Conservation (phyloP, 371 early-diverging fungal genomes). For the Apophysomyces variabilis region DNA sequence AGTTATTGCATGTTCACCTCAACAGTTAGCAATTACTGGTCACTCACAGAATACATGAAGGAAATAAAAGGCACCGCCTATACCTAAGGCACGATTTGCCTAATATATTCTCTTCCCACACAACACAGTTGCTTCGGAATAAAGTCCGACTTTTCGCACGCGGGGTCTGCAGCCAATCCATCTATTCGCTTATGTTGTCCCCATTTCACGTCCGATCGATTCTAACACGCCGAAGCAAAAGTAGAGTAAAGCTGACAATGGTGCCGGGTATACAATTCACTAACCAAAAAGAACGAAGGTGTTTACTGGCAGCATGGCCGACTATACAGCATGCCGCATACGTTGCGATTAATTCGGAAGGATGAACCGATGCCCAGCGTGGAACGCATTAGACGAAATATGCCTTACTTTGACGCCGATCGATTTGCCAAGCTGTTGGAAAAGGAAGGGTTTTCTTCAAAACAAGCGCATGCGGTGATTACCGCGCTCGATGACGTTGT, state of each 20-base stretch:
- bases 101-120: too few relatives aligned
- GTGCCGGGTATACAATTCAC: not conserved
- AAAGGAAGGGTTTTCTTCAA: slow-evolving; percentile 73
- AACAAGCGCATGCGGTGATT: slow-evolving; percentile 82
- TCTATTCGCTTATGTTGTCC: not conserved
- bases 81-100: too few relatives aligned
- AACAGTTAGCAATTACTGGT: too few relatives aligned
- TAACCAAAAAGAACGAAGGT: not conserved
- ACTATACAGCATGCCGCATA: not conserved
- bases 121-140: too few relatives aligned
- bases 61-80: too few relatives aligned
- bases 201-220: not conserved
- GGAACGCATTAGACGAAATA: slow-evolving; percentile 22
- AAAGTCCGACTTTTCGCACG: too few relatives aligned
- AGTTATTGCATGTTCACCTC: too few relatives aligned
- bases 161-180: too few relatives aligned
- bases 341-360: not conserved
- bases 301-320: not conserved
- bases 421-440: slow-evolving; percentile 77
- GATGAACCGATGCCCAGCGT: not conserved
- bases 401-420: slow-evolving; percentile 76
- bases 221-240: not conserved
- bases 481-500: slow-evolving; percentile 77
- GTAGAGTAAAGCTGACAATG: not conserved
- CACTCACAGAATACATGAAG: too few relatives aligned